Evolutionary conservation across 2,329 filamentous ascomycete genomes (phyloP).

Genomic region (Macrophomina phaseolina): DNA sequence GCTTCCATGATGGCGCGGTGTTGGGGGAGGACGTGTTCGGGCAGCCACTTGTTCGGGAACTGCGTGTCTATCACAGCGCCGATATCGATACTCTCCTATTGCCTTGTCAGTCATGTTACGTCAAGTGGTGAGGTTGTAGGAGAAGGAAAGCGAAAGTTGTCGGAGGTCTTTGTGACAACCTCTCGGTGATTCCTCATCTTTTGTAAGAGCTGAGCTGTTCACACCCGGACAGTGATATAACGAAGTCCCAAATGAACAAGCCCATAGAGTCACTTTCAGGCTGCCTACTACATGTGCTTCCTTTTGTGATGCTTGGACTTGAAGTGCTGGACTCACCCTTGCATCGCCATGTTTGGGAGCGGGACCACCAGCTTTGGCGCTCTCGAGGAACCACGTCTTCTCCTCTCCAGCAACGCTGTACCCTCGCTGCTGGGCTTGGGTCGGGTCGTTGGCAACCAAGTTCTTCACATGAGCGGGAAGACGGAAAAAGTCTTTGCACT

Average conservation of each 20-base stretch:
- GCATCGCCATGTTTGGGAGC: not conserved
- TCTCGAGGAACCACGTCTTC: not conserved
- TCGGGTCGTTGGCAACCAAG: not conserved
- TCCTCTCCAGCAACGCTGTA: not conserved
- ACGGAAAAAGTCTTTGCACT: not conserved
- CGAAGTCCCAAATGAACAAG: no score
- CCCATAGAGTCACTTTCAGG: no score
- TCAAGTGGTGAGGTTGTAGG: no score
- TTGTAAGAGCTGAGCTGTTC: no score
- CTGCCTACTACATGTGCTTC: no score
- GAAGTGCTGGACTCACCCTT: not conserved
- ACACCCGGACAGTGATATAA: no score
- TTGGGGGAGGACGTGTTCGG: not conserved
- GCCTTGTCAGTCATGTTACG: no score
- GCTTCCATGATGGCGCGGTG: not conserved
- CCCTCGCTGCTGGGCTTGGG: not conserved
- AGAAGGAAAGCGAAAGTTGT: no score
- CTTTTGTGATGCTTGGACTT: no score
- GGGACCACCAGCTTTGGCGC: not conserved
- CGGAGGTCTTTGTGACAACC: no score
- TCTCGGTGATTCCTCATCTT: no score
- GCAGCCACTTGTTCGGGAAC: slow-evolving; percentile 1
- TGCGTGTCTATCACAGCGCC: not conserved
- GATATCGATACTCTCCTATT: not conserved
- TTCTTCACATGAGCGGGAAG: not conserved